These are phyloP conservation scores for Rhododendron ferrugineum DNA, from an alignment of 148 eudicot genomes.

Conservation along the genomic window DNA sequence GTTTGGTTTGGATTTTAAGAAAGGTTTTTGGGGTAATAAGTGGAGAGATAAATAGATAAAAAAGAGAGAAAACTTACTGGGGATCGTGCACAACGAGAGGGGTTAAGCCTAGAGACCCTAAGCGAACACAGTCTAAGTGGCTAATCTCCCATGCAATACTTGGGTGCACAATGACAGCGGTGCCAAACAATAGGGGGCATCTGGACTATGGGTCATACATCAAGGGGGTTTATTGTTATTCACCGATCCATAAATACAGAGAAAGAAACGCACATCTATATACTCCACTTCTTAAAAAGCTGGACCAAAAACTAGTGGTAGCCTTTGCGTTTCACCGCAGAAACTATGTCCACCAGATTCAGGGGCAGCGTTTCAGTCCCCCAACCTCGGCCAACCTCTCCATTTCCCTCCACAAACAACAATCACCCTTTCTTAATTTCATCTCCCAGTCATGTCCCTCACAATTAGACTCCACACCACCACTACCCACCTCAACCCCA, in stretches of 20 bases:
- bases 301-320: slow-evolving; percentile 13
- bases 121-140: too few relatives aligned
- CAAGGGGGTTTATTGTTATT: not conserved
- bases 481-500: slow-evolving; percentile 12
- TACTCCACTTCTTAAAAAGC: not conserved
- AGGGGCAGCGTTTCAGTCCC: slow-evolving; percentile 2
- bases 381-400: slow-evolving; percentile 14
- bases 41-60: too few relatives aligned
- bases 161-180: not conserved
- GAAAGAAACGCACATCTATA: not conserved
- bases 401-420: slow-evolving; percentile 10
- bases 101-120: too few relatives aligned
- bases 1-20: too few relatives aligned
- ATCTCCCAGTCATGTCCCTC: slow-evolving; percentile 33
- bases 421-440: not conserved
- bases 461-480: slow-evolving; percentile 33
- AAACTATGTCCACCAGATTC: slow-evolving; percentile 17
- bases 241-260: not conserved
- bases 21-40: too few relatives aligned
- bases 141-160: too few relatives aligned
- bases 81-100: too few relatives aligned
- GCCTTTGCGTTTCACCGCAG: not conserved
- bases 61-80: too few relatives aligned
- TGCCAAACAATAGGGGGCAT: not conserved
- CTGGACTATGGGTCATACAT: not conserved